Evolutionary conservation across 768 basidiomycete genomes (phyloP), one percentile per base, ranked within the genome.

Genomic region (Atractiella rhizophila): DNA sequence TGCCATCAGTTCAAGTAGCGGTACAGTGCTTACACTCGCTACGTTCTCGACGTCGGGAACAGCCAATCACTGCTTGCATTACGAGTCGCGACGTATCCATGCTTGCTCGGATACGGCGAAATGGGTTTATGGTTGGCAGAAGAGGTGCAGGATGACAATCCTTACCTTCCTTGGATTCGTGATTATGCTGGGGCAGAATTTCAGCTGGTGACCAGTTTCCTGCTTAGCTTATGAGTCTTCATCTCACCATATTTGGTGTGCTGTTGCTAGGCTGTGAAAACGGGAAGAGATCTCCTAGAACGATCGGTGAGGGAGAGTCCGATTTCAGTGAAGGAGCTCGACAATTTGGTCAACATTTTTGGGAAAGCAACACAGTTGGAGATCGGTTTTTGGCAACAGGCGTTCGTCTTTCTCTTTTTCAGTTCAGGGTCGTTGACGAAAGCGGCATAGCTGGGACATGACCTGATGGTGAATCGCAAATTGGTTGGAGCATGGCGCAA

Each of bases 381-480:
- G 60, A 75, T 70, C 49, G 69, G 66, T 0, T 88, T 88, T 55
- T 94, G 85, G 85, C 77, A 86, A n/a, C n/a, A n/a, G n/a, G n/a
- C n/a, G n/a, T n/a, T n/a, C n/a, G n/a, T n/a, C n/a, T n/a, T n/a
- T n/a, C n/a, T n/a, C n/a, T n/a, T n/a, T n/a, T n/a, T n/a, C n/a
- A n/a, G n/a, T n/a, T n/a, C n/a, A n/a, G n/a, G n/a, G n/a, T n/a
- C n/a, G n/a, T n/a, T n/a, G n/a, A n/a, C n/a, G n/a, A n/a, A n/a
- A n/a, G n/a, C n/a, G n/a, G n/a, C n/a, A n/a, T n/a, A n/a, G n/a
- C n/a, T n/a, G n/a, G n/a, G n/a, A n/a, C 34, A 20, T 35, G 9
- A 11, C 21, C 34, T 12, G 34, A 9, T 20, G 9, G 9, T 12
- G 34, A 35, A 11, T 12, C 19, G 16, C 21, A 11, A 35, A 20